phyloP scores from a whole-genome alignment of 495 filamentous ascomycete species.

The Aspergillus diversus region DNA sequence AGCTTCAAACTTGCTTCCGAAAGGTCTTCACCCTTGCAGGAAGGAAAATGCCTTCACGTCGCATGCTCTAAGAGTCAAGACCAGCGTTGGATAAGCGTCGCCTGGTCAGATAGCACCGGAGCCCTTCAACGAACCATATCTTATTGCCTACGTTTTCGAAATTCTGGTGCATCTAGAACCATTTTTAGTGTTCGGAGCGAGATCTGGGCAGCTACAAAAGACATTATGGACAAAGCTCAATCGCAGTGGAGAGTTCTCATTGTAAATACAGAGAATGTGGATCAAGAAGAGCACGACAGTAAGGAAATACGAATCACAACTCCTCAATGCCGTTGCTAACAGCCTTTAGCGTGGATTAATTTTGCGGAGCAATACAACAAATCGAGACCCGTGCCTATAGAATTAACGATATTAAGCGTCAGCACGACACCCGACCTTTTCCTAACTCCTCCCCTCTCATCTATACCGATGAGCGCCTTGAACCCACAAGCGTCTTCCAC shows the following conservation, averaged over 20 bases:
- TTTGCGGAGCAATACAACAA: conserved; percentile 51
- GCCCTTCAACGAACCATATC: conserved; percentile 75
- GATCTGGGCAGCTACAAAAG: conserved; percentile 83
- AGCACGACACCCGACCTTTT: conserved; percentile 68
- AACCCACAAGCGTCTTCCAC: conserved; percentile 41
- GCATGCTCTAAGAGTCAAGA: conserved; percentile 83
- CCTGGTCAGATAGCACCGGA: conserved; percentile 90
- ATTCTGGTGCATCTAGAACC: conserved; percentile 53
- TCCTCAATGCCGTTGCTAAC: conserved; percentile 13
- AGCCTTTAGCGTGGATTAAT: conserved; percentile 46
- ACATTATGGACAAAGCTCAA: conserved; percentile 69
- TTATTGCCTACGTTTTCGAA: conserved; percentile 74
- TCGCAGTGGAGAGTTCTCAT: conserved; percentile 83
- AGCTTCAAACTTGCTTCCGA: conserved; percentile 74
- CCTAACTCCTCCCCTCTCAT: conserved; percentile 45
- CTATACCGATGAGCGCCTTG: conserved; percentile 38
- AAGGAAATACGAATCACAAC: conserved; percentile 10
- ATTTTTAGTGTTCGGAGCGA: conserved; percentile 72
- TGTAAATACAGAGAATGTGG: conserved; percentile 71
- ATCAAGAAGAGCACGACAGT: conserved; percentile 72
- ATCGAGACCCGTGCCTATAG: conserved; percentile 46
- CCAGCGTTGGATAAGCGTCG: conserved; percentile 83
- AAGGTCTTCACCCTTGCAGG: conserved; percentile 67
- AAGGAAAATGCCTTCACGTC: conserved; percentile 83
- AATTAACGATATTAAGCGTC: conserved; percentile 65